A percentile compares a stretch with the other conserved stretches of the same genome.
Conservation (phyloP, 139 green algal genomes). For the Coelastrella sp. region DNA sequence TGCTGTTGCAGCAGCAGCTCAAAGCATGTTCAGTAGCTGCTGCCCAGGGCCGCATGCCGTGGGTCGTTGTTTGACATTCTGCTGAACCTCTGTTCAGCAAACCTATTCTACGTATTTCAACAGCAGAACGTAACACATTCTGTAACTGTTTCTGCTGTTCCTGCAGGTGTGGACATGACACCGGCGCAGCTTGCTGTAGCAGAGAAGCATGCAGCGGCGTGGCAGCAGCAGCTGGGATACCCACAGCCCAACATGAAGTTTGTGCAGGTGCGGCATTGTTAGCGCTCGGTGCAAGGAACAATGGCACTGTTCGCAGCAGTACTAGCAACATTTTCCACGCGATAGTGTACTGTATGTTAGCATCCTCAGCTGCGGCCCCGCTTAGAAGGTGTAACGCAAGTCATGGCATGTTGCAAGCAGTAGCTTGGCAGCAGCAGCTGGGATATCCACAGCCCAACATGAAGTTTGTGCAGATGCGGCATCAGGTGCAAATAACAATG, state of each 20-base stretch:
- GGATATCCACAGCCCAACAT: too few relatives aligned
- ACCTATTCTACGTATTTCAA: neutral
- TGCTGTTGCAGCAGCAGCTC: neutral
- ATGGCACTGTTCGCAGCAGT: neutral
- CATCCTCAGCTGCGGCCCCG: too few relatives aligned
- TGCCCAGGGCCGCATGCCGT: too few relatives aligned
- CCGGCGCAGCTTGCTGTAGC: constrained; percentile 91
- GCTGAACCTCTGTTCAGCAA: neutral
- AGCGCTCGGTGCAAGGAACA: neutral
- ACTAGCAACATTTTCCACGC: neutral
- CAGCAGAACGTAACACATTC: too few relatives aligned
- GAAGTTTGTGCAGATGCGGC: too few relatives aligned
- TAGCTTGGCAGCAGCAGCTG: too few relatives aligned
- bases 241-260: constrained; percentile 90
- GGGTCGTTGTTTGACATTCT: neutral
- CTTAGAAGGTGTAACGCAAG: too few relatives aligned
- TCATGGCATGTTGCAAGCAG: too few relatives aligned
- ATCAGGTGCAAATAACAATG: too few relatives aligned
- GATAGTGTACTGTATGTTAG: too few relatives aligned
- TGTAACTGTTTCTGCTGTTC: neutral
- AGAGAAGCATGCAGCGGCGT: constrained; percentile 62
- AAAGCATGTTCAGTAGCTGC: too few relatives aligned
- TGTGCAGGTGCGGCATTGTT: constrained; percentile 71
- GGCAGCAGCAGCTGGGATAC: constrained; percentile 82
- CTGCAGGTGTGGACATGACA: constrained; percentile 97